Conservation (phyloP, 768 basidiomycete genomes). For the Lactarius akahatsu region DNA sequence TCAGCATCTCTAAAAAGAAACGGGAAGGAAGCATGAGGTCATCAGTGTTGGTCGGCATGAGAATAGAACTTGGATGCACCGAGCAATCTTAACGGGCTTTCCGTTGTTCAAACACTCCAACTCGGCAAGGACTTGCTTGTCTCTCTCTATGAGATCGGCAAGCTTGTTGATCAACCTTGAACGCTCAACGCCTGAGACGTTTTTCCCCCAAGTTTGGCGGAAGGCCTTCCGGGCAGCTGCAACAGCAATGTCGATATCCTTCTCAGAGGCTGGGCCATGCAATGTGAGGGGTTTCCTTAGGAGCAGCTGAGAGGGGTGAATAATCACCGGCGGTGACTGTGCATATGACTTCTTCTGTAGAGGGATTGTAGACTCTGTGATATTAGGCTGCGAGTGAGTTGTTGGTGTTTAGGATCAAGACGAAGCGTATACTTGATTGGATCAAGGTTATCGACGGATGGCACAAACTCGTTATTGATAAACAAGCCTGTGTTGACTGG, state of each 20-base stretch:
- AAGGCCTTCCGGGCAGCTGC: conserved; percentile 80
- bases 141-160: conserved; percentile 86
- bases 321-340: conserved; percentile 53
- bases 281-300: not conserved
- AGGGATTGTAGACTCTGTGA: conserved; percentile 53
- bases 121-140: conserved; percentile 78
- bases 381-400: not conserved
- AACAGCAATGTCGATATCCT: conserved; percentile 83
- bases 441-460: conserved; percentile 68
- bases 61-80: conserved; percentile 38
- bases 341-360: conserved; percentile 73
- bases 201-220: conserved; percentile 86
- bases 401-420: not conserved
- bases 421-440: conserved; percentile 53
- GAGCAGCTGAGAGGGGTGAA: not conserved
- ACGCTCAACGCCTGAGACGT: conserved; percentile 79
- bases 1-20: conserved; percentile 66
- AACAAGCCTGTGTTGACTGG: conserved; percentile 80
- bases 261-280: conserved; percentile 50
- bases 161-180: conserved; percentile 80
- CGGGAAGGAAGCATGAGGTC: not conserved
- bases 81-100: conserved; percentile 71
- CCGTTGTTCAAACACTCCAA: conserved; percentile 89
- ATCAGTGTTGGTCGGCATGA: conserved; percentile 26
- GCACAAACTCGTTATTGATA: conserved; percentile 87